Conservation (phyloP, 164 flowering plant genomes). For the Macadamia tetraphylla region DNA sequence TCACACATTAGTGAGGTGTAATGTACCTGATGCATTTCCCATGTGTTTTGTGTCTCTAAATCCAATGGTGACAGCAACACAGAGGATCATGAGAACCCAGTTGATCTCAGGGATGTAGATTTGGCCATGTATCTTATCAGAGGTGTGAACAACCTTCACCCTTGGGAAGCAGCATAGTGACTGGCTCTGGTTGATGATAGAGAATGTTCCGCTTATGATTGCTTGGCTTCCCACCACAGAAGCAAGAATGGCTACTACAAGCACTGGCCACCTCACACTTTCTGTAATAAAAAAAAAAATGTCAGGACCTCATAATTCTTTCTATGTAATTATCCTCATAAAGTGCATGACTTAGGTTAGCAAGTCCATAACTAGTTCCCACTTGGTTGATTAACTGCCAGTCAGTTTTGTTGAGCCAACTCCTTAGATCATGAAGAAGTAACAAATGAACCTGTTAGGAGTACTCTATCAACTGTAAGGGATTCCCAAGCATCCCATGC, state of each 20-base stretch:
- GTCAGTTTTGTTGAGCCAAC: neutral
- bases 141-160: slow-evolving; percentile 89
- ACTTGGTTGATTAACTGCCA: neutral
- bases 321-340: neutral
- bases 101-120: slow-evolving; percentile 92
- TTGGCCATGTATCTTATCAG: slow-evolving; percentile 88
- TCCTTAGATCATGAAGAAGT: neutral
- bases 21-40: slow-evolving; percentile 89
- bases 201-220: slow-evolving; percentile 93
- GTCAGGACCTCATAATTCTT: slow-evolving; percentile 3
- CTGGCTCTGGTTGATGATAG: slow-evolving; percentile 95
- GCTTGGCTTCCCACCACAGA: slow-evolving; percentile 99
- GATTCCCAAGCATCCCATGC: neutral
- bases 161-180: slow-evolving; percentile 92
- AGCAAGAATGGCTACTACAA: slow-evolving; percentile 76
- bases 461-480: neutral
- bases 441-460: no score
- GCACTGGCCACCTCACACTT: slow-evolving; percentile 75
- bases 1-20: neutral
- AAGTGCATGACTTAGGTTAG: neutral
- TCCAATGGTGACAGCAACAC: slow-evolving; percentile 88
- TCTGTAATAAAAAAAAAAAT: slow-evolving; percentile 33
- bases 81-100: slow-evolving; percentile 93
- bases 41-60: slow-evolving; percentile 87
- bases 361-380: neutral